phyloP scores from a whole-genome alignment of 768 basidiomycete species.

The Leccinum truebloodii region DNA sequence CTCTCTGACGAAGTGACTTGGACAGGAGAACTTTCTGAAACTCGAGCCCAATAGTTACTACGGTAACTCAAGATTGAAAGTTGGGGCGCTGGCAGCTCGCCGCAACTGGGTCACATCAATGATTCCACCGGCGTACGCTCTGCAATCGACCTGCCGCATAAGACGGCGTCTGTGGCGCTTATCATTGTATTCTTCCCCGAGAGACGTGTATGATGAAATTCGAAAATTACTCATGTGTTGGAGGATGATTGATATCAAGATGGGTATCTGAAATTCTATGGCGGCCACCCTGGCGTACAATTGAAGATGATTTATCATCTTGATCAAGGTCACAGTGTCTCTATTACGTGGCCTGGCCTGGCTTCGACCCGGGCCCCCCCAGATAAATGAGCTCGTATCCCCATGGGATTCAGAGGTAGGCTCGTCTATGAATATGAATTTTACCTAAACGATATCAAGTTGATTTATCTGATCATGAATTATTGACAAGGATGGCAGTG shows the following conservation, averaged over 20 bases:
- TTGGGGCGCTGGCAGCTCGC: neutral
- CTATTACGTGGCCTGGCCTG: neutral
- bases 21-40: too few species aligned
- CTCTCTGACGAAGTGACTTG: neutral
- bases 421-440: neutral
- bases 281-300: neutral
- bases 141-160: neutral
- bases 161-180: neutral
- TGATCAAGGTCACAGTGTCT: neutral
- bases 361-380: neutral
- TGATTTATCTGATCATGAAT: neutral
- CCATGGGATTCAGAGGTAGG: neutral
- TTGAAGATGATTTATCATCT: neutral
- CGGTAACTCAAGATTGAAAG: neutral
- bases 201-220: neutral
- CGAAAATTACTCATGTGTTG: neutral
- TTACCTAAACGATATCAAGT: neutral
- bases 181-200: neutral
- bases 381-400: neutral
- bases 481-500: slow-evolving; percentile 9
- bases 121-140: neutral
- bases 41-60: too few species aligned
- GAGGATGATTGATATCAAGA: neutral
- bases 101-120: neutral
- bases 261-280: neutral